Evolutionary conservation across 306 rosid genomes (phyloP).

Genomic region (Corylus avellana): DNA sequence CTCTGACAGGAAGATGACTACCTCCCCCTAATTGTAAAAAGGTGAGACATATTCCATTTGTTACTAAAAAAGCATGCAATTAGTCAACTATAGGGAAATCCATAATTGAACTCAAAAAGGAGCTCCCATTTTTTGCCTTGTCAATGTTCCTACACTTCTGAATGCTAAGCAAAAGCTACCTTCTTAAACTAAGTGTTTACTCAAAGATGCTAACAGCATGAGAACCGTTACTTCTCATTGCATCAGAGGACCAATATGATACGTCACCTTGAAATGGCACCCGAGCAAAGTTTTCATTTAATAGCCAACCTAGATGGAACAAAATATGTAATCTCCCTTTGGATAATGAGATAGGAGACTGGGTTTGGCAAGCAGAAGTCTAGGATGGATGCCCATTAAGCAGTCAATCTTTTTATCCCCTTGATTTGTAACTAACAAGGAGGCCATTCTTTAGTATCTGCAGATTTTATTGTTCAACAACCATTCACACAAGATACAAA

Average conservation of each 20-base stretch:
- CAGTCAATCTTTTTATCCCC: neutral
- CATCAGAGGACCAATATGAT: neutral
- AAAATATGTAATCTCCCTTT: neutral
- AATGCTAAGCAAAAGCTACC: neutral
- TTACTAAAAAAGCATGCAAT: neutral
- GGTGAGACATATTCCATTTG: neutral
- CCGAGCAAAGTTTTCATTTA: neutral
- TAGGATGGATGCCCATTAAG: neutral
- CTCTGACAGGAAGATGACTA: neutral
- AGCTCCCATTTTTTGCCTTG: neutral
- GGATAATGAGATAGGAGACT: neutral
- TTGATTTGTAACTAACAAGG: neutral
- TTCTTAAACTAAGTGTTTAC: neutral
- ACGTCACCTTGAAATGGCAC: neutral
- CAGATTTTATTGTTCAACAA: conserved; percentile 1
- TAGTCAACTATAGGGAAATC: neutral
- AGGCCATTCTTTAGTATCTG: neutral
- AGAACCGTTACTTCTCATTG: neutral
- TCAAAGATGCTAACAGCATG: neutral
- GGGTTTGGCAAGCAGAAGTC: neutral
- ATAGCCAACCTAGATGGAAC: neutral
- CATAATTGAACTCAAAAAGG: neutral
- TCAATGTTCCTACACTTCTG: neutral
- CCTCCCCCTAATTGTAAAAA: neutral
- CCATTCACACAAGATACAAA: neutral